phyloP scores from a whole-genome alignment of 2,329 filamentous ascomycete species.

The Exophiala sp. region DNA sequence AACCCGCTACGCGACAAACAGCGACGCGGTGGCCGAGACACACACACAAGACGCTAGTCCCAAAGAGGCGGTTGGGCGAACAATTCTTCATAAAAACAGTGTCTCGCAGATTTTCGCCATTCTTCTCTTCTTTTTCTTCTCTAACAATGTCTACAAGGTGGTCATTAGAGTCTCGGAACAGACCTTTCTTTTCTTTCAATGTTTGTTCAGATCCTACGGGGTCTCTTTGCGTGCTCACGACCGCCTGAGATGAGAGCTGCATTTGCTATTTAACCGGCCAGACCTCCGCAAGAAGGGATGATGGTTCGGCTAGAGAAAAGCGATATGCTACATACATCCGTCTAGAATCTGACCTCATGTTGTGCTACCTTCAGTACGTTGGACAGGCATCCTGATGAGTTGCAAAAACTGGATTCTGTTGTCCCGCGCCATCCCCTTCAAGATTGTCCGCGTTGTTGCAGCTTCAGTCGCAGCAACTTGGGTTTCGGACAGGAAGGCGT shows the following conservation, averaged over 20 bases:
- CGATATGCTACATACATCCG: conserved; percentile 30
- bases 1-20: not conserved
- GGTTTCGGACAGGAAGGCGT: conserved; percentile 83
- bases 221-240: conserved; percentile 94
- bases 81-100: not conserved
- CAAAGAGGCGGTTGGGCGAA: not conserved
- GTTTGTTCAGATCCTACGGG: conserved; percentile 77
- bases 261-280: conserved; percentile 68
- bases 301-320: conserved; percentile 43
- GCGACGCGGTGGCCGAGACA: too few relatives aligned
- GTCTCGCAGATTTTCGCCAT: not conserved
- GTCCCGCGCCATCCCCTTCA: too few relatives aligned
- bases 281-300: conserved; percentile 49
- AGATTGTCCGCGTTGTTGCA: conserved; percentile 61
- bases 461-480: conserved; percentile 70
- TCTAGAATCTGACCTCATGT: not conserved
- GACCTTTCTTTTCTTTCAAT: conserved; percentile 60
- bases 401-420: too few relatives aligned
- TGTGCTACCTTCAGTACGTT: too few relatives aligned
- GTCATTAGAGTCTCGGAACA: conserved; percentile 99
- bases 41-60: conserved; percentile 3
- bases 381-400: too few relatives aligned
- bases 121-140: conserved; percentile 26
- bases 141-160: conserved; percentile 62
- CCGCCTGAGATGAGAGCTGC: conserved; percentile 74